Evolutionary conservation across 352 stramenopile genomes (phyloP), one percentile per base, ranked within the genome.

Genomic region (Globisporangium barbulae): DNA sequence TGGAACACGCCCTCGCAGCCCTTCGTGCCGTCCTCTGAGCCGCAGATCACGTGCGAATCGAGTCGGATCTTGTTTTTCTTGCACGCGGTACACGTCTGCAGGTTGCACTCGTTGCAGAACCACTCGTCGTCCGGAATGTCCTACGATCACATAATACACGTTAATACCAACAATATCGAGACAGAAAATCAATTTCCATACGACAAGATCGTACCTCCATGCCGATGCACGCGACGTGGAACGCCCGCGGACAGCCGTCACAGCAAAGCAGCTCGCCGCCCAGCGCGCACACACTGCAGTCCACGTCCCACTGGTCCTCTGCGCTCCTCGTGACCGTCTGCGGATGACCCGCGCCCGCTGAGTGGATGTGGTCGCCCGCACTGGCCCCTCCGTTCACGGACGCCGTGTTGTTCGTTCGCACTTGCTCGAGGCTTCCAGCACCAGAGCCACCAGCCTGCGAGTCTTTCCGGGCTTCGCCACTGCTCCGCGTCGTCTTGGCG

Each of bases 231-330:
- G 83, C 79, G 6, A 83, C 63, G 75, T 98, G 96, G 73, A 97
- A 98, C 7, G 91, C 85, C 47, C 91, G 76, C 3, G 94, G 94
- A 62, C 96, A 98, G 15, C 85, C 89, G 63, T 96, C 90, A 64
- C 96, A 98, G 68, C 86, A 96, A 1, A 97, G 72, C 19, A 98
- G 45, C 59, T 96, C 83, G 3, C 91, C 92, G n/a, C 81, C 81
- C 17, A 89, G 77, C 5, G 68, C 63, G 62, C 96, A 98, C 0
- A 96, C 79, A 54, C 80, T 83, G 68, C 96, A 98, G 63, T 95
- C 85, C 41, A 91, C 78, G 65, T 96, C 85, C 89, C 89, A 97
- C 59, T 93, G 79, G 45, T 96, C 87, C 39, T 88, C 81, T 2
- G 74, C 53, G 42, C 59, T 75, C 63, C 77, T 89, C 10, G 68